phyloP scores from a whole-genome alignment of 495 filamentous ascomycete species.

The Articulospora tetracladia region DNA sequence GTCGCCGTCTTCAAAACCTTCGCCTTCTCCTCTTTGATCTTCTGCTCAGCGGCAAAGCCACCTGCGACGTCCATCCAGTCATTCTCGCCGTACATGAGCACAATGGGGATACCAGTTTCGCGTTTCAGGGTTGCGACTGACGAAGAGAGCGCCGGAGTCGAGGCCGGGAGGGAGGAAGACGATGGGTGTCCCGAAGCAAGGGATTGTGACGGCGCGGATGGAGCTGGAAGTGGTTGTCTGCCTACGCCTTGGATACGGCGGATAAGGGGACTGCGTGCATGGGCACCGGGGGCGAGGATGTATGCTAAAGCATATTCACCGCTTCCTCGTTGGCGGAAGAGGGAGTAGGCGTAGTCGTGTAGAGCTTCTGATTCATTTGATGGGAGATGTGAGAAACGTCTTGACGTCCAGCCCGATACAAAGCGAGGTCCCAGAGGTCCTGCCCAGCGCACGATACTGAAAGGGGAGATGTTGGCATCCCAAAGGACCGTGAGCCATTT shows the following conservation, averaged over 20 bases:
- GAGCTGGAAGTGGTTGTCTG: slow-evolving; percentile 46
- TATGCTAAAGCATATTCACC: slow-evolving; percentile 95
- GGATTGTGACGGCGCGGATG: slow-evolving; percentile 10
- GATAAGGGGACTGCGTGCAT: slow-evolving; percentile 84
- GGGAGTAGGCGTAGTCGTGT: slow-evolving; percentile 87
- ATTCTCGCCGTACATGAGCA: slow-evolving; percentile 93
- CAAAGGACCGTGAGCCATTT: slow-evolving; percentile 89
- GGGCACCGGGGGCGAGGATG: slow-evolving; percentile 88
- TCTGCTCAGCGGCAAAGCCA: slow-evolving; percentile 75
- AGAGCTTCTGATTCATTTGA: slow-evolving; percentile 76
- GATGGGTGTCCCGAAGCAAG: slow-evolving; percentile 16
- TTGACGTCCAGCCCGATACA: slow-evolving; percentile 90
- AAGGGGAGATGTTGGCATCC: slow-evolving; percentile 96
- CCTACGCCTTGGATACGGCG: slow-evolving; percentile 83
- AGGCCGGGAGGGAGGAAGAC: slow-evolving; percentile 11
- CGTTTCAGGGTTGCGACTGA: slow-evolving; percentile 27
- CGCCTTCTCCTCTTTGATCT: slow-evolving; percentile 64
- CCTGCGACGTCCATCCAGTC: slow-evolving; percentile 98
- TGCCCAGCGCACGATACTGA: slow-evolving; percentile 81
- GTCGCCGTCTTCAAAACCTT: slow-evolving; percentile 54
- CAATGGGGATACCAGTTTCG: slow-evolving; percentile 77
- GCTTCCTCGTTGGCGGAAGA: slow-evolving; percentile 90
- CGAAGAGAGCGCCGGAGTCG: not conserved
- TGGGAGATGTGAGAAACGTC: slow-evolving; percentile 86
- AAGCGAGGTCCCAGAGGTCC: slow-evolving; percentile 91